Percentiles rank a stretch among this genome's conserved stretches.
Evolutionary conservation across 2,329 filamentous ascomycete species (phyloP).

Genomic region (Penicillium glabrum): DNA sequence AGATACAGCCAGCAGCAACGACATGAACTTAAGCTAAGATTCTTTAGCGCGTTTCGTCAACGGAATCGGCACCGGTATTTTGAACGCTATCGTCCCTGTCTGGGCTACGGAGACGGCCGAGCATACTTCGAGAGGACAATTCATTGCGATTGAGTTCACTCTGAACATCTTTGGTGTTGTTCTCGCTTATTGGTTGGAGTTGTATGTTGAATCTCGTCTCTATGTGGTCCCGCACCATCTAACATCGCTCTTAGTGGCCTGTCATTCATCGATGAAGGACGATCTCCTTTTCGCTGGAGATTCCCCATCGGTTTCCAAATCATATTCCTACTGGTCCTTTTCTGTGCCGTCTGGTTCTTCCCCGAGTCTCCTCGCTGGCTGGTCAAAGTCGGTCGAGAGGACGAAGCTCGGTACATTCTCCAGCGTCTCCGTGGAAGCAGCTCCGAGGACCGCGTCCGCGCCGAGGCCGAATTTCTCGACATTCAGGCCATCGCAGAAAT

Average conservation of each 20-base stretch:
- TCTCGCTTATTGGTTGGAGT: conserved; percentile 61
- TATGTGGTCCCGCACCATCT: not conserved
- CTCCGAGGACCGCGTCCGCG: conserved; percentile 52
- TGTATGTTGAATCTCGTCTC: conserved; percentile 31
- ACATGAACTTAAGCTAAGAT: conserved; percentile 1
- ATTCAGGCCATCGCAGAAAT: conserved; percentile 64
- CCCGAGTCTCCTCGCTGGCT: conserved; percentile 64
- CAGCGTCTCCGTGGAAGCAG: conserved; percentile 61
- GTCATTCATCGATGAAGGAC: conserved; percentile 60
- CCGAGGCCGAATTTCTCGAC: conserved; percentile 66
- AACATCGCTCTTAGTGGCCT: conserved; percentile 46
- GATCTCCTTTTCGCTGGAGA: conserved; percentile 62
- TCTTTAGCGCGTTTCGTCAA: conserved; percentile 57
- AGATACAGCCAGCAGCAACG: not conserved
- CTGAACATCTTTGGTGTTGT: conserved; percentile 71
- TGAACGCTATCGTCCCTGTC: conserved; percentile 70
- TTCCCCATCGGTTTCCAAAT: conserved; percentile 73
- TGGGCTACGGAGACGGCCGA: conserved; percentile 71
- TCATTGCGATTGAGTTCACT: conserved; percentile 71
- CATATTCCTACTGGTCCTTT: conserved; percentile 59
- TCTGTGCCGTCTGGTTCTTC: conserved; percentile 63
- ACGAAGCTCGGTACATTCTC: conserved; percentile 68
- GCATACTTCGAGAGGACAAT: conserved; percentile 66
- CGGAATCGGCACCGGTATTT: conserved; percentile 66
- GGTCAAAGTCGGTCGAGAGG: conserved; percentile 63